Evolutionary conservation across 257 asterid genomes (phyloP), one percentile per base, ranked within the genome.

Genomic region (Solanum microdontum): DNA sequence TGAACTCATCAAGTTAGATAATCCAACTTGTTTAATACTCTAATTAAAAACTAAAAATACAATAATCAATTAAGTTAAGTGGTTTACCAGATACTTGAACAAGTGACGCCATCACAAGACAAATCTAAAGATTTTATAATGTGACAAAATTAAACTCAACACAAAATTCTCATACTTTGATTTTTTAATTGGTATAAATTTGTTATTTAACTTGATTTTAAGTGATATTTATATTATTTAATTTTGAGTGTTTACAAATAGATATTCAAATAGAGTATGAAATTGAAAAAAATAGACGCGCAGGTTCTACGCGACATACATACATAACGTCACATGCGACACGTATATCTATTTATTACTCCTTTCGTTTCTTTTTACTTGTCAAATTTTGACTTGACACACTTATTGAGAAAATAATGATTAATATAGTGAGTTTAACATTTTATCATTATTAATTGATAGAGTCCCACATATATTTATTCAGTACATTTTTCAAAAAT

Each of bases 291-390:
- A 60, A 8, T 60, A 60, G 0, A 23, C 2, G 6, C 7, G n/a
- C 1, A 1, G 2, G 7, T 62, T n/a, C 9, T 62, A n/a, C 14
- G 5, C 24, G 13, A n/a, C 28, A 62, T 62, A n/a, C 3, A n/a
- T 5, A 3, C 28, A 64, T 2, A 24, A n/a, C 7, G 0, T n/a
- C 8, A n/a, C 7, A 0, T n/a, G 11, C 1, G 32, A n/a, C 3
- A n/a, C 15, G 0, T 55, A 1, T 55, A 55, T 7, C n/a, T 17
- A 55, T 19, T 19, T 55, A 55, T 6, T 43, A 43, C n/a, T 17
- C 10, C 10, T 45, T 51, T 0, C 0, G n/a, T 17, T 17, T 7
- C 10, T 51, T 51, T 51, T 51, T 51, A 51, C 9, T 51, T 51
- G 62, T 51, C n/a, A 17, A 6, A 19, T 51, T 51, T 51, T 51